Conservation (phyloP, 805 yeast species). For the Blastobotrys chiropterorum region DNA sequence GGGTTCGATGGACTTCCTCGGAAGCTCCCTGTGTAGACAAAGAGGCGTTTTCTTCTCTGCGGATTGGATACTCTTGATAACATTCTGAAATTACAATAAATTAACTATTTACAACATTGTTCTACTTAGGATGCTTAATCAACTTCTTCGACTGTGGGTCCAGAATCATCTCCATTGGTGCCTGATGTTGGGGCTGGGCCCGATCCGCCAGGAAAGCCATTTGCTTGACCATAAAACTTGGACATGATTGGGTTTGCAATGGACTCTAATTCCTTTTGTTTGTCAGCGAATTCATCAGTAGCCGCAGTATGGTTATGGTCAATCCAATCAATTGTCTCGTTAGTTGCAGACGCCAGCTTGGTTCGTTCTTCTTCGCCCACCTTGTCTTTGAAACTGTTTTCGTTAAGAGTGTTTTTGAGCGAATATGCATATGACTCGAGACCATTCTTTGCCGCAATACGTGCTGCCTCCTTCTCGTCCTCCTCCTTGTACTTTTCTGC, state of each 20-base stretch:
- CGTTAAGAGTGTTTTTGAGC: slow-evolving; percentile 73
- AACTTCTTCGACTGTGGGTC: slow-evolving; percentile 57
- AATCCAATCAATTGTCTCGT: slow-evolving; percentile 84
- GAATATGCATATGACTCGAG: slow-evolving; percentile 94
- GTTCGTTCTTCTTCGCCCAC: slow-evolving; percentile 61
- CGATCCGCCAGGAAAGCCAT: slow-evolving; percentile 61
- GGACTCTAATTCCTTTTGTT: slow-evolving; percentile 92
- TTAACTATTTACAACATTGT: too few species aligned
- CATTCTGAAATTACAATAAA: too few species aligned
- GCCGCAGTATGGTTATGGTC: slow-evolving; percentile 90
- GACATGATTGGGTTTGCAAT: slow-evolving; percentile 95
- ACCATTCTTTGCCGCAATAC: slow-evolving; percentile 91
- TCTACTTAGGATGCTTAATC: too few species aligned
- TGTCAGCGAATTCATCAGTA: slow-evolving; percentile 84
- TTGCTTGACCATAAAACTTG: slow-evolving; percentile 85
- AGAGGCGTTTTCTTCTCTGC: too few species aligned
- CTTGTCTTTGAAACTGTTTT: slow-evolving; percentile 74
- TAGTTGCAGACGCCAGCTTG: slow-evolving; percentile 69
- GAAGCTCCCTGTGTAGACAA: too few species aligned
- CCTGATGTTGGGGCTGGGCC: slow-evolving; percentile 36
- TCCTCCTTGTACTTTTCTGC: slow-evolving; percentile 97
- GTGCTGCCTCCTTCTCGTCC: slow-evolving; percentile 89
- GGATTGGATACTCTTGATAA: too few species aligned
- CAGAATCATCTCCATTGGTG: too few species aligned
- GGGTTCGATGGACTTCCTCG: too few species aligned